phyloP scores from a whole-genome alignment of 1,284 basidiomycete species.

The Irpex sp. region DNA sequence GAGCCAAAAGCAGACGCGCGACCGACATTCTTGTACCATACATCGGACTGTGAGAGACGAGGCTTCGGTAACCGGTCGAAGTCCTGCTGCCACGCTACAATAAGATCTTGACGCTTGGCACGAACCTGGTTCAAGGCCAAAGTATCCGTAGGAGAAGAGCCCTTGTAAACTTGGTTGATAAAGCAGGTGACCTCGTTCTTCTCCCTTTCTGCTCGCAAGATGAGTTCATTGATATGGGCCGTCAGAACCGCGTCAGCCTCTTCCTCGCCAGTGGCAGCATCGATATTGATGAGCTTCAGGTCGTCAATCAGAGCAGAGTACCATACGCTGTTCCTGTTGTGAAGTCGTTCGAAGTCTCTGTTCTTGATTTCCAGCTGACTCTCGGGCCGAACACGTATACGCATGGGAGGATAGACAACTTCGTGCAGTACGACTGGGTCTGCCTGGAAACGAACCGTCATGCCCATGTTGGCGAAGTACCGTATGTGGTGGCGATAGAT shows the following conservation, averaged over 20 bases:
- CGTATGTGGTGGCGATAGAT: slow-evolving; percentile 92
- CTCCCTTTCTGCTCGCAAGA: slow-evolving; percentile 71
- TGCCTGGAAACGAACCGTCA: slow-evolving; percentile 90
- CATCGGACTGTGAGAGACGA: slow-evolving; percentile 33
- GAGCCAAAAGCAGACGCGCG: slow-evolving; percentile 63
- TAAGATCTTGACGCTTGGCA: slow-evolving; percentile 87
- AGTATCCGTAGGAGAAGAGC: slow-evolving; percentile 81
- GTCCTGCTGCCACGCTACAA: slow-evolving; percentile 94
- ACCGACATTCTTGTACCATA: slow-evolving; percentile 45
- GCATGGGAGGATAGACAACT: slow-evolving; percentile 86
- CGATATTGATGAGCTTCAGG: slow-evolving; percentile 69
- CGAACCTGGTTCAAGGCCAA: slow-evolving; percentile 87
- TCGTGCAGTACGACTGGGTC: slow-evolving; percentile 85
- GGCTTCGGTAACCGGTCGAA: slow-evolving; percentile 76
- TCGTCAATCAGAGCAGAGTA: slow-evolving; percentile 72
- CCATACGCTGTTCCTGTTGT: slow-evolving; percentile 70
- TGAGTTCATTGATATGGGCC: slow-evolving; percentile 61
- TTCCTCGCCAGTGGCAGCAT: slow-evolving; percentile 75
- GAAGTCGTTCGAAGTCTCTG: slow-evolving; percentile 77
- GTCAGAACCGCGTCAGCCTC: slow-evolving; percentile 59
- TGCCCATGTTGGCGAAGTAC: slow-evolving; percentile 82
- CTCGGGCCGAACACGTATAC: slow-evolving; percentile 82
- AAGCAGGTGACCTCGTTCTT: slow-evolving; percentile 72
- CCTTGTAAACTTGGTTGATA: slow-evolving; percentile 79
- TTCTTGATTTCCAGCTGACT: slow-evolving; percentile 89